Conservation (phyloP, 2,329 filamentous ascomycete species). For the Exophiala dermatitidis region DNA sequence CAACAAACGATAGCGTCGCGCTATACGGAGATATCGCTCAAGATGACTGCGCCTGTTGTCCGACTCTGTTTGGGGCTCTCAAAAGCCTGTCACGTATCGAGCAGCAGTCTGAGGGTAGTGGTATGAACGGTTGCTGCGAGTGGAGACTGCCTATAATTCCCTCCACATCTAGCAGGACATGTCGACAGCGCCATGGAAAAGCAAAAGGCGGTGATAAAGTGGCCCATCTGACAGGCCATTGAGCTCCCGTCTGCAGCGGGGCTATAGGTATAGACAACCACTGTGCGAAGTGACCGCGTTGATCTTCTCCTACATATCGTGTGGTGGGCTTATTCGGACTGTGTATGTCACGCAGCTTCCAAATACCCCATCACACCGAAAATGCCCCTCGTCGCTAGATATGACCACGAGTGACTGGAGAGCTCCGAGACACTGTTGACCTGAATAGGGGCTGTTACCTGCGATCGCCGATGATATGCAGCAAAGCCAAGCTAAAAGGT, state of each 20-base stretch:
- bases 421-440: not conserved
- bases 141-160: not conserved
- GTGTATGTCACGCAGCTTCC: not conserved
- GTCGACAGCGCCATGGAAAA: not conserved
- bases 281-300: not conserved
- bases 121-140: not conserved
- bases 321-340: not conserved
- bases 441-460: not conserved
- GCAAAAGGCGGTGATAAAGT: slow-evolving; percentile 1
- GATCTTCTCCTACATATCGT: not conserved
- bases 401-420: not conserved
- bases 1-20: not conserved
- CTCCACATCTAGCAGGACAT: not conserved
- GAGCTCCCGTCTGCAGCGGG: not conserved
- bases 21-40: not conserved
- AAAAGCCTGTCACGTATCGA: not conserved
- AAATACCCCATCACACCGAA: not conserved
- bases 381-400: not conserved
- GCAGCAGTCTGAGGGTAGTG: too few relatives aligned
- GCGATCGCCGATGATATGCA: slow-evolving; percentile 6
- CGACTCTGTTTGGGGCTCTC: not conserved
- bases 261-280: not conserved
- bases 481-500: slow-evolving; percentile 2
- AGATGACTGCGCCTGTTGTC: not conserved
- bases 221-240: not conserved